Conservation (phyloP, 352 stramenopile genomes). For the Thalassiosira sp. region DNA sequence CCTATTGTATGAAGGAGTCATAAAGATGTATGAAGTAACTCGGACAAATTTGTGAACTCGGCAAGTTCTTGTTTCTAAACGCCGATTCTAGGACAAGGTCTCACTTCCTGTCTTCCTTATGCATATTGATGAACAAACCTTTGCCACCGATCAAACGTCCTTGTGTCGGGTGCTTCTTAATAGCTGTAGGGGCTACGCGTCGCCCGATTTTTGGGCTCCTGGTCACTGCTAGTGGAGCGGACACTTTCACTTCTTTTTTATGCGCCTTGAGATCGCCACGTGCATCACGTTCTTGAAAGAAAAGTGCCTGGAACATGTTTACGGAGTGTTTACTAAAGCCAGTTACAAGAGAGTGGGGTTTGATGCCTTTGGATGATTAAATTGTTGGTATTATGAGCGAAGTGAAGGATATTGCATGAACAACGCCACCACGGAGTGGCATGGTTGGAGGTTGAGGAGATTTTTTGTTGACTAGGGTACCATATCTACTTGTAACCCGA, state of each 20-base stretch:
- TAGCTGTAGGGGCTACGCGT: conserved; percentile 15
- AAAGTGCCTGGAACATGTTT: conserved; percentile 51
- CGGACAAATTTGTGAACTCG: not conserved
- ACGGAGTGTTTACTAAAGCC: not conserved
- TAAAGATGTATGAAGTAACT: not conserved
- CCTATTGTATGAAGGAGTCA: not conserved
- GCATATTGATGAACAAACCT: not conserved
- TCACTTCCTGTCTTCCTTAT: not conserved
- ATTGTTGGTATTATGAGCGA: not conserved
- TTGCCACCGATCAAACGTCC: conserved; percentile 25
- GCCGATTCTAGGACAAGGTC: not conserved
- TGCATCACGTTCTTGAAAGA: conserved; percentile 50
- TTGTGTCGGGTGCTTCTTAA: conserved; percentile 30
- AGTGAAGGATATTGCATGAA: not conserved
- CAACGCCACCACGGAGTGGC: no score
- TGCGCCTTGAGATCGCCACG: conserved; percentile 34
- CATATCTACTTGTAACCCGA: not conserved
- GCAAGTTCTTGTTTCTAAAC: not conserved
- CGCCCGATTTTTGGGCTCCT: conserved; percentile 18
- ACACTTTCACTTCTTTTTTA: conserved; percentile 13
- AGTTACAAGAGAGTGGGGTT: not conserved
- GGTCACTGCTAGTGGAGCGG: not conserved
- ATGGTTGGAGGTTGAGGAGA: no score
- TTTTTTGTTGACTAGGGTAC: no score
- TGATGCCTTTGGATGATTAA: not conserved